These are phyloP conservation scores for Hanseniaspora pseudoguilliermondii DNA, from an alignment of 805 yeast species.

Conservation along the genomic window DNA sequence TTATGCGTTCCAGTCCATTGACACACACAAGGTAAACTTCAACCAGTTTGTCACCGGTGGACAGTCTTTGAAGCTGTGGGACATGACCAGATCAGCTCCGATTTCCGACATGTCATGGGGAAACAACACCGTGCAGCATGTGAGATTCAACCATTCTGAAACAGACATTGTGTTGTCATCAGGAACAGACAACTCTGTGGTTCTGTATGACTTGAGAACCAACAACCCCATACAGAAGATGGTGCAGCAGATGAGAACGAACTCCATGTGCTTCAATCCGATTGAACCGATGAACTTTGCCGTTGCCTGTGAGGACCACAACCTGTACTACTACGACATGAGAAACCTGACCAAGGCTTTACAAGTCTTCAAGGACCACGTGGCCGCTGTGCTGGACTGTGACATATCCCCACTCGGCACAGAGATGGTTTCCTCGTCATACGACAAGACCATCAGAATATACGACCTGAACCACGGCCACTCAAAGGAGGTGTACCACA, in stretches of 20 bases:
- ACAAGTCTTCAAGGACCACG: conserved; percentile 88
- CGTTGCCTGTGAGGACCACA: conserved; percentile 87
- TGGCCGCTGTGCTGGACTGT: conserved; percentile 85
- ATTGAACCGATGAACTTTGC: conserved; percentile 94
- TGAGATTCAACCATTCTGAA: conserved; percentile 80
- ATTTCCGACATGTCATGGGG: conserved; percentile 84
- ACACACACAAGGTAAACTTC: conserved; percentile 65
- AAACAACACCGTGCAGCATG: conserved; percentile 75
- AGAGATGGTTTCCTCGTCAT: conserved; percentile 88
- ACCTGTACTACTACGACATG: conserved; percentile 92
- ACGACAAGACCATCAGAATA: conserved; percentile 83
- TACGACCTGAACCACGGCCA: conserved; percentile 71
- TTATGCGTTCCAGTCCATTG: conserved; percentile 71
- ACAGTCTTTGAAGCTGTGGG: conserved; percentile 84
- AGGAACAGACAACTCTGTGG: conserved; percentile 81
- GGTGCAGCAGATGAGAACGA: conserved; percentile 68
- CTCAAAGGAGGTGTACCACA: conserved; percentile 88
- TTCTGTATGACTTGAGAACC: conserved; percentile 81
- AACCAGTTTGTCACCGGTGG: conserved; percentile 81
- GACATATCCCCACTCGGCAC: conserved; percentile 97
- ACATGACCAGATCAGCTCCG: conserved; percentile 64
- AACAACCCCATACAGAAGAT: conserved; percentile 86
- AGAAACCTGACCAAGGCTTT: conserved; percentile 70
- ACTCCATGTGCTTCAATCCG: conserved; percentile 90
- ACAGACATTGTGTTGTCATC: conserved; percentile 79